Base-by-base conservation (phyloP, 768 basidiomycete genomes). In the Hemileccinum impolitum region DNA sequence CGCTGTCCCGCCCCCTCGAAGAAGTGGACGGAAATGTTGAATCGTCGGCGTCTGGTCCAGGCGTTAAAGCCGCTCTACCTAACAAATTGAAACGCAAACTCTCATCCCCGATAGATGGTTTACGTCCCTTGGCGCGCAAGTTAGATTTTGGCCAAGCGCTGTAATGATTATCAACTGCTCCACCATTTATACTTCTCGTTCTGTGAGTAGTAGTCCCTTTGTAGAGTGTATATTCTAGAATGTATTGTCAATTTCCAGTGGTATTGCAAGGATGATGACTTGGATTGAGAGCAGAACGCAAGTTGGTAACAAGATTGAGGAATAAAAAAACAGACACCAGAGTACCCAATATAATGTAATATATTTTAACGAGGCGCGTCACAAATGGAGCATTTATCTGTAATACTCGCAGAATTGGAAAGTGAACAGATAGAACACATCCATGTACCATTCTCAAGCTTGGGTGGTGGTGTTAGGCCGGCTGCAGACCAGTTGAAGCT, bases 21-120 rank as follows among this genome's bases (percentile, higher is more conserved):
- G 89, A 92, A 57, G 75, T 88, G 11, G 86, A 92, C 47, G 86
- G 82, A 43, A 90, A 88, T 49, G 80, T 83, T 17, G 79, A 84
- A 12, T 69, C 74, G 41, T 69, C 71, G 23, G 62, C 71, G 0
- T 63, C 76, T 1, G 81, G 78, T 2, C 76, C 78, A 4, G 78
- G 72, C 10, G 76, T 74, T 28, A 84, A 77, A 58, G 79, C 77
- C 4, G 67, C 55, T 58, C 75, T 66, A 62, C 74, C 70, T 4
- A 82, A 78, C 53, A 77, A 74, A 47, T 70, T 85, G 23, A 92
- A 90, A 64, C 79, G 89, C 43, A 92, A 89, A 60, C 72, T 84
- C 34, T 71, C 79, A 25, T 83, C 82, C 10, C 76, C 80, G 0
- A 52, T 55, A 21, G 77, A 81, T 13, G 75, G 75, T 36, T 59